Evolutionary conservation across 345 rosid species (phyloP), one percentile per base, ranked within the genome.

Genomic region (Euphorbia lathyris): DNA sequence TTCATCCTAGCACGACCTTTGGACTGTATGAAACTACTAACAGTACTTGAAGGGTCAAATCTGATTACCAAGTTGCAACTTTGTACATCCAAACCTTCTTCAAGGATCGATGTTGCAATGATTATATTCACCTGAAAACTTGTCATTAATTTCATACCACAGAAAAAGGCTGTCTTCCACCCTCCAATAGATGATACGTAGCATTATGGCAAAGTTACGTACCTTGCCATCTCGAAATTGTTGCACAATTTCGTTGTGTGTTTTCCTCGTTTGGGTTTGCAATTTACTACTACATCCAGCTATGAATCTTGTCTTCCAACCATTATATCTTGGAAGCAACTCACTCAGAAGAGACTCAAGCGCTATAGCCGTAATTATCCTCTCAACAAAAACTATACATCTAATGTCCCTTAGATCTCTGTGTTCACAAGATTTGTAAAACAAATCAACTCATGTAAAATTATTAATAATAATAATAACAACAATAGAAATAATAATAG

Each of bases 1-100:
- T 72, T 82, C 96, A 84, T 88, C 81, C 99, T 83, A 29, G 99
- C 99, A 73, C 97, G 97, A 66, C 99, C 99, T 27, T 95, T 85
- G n/a, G 99, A 92, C 81, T 95, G 99, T 68, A 95, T 95, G 76
- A 88, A 95, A 79, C 99, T 95, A 78, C 92, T 85, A 69, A 90
- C 84, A 11, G 90, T 92, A 68, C 83, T 47, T 9, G 90, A 75
- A 20, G 97, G 99, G 68, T 95, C 99, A 67, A 95, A 95, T 82
- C 89, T 86, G 50, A 95, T 73, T 59, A 95, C 96, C 70, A 88
- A 68, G 77, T 95, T 92, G 85, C 99, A 95, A 71, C 86, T 83
- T 73, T 87, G 99, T 58, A 95, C 90, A 79, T 95, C 99, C 66
- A 95, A 78, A 60, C 99, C 99, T 72, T 92, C 99, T 79, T 95